Conservation (phyloP, 2,329 filamentous ascomycete genomes). For the Zalaria obscura region DNA sequence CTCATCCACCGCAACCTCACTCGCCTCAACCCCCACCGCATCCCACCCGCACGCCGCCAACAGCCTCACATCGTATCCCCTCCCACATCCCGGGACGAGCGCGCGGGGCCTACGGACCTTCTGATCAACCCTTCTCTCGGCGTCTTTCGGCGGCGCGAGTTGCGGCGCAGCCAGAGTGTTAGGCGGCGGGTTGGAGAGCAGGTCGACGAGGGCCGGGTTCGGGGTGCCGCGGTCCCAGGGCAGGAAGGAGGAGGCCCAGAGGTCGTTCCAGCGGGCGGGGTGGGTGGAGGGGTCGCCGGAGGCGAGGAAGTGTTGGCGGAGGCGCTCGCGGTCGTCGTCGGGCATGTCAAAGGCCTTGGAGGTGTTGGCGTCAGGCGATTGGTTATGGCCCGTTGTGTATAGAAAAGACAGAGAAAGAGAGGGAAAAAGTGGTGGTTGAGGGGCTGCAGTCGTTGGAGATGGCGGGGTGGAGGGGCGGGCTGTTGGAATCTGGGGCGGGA, state of each 20-base stretch:
- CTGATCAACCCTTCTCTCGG: background rate
- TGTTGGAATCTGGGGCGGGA: too few species aligned
- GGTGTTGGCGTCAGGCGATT: too few species aligned
- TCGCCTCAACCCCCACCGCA: slow-evolving; percentile 59
- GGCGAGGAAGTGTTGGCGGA: slow-evolving; percentile 11
- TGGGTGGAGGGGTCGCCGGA: slow-evolving; percentile 17
- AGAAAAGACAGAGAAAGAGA: too few species aligned
- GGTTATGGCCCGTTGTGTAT: too few species aligned
- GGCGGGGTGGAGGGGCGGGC: too few species aligned
- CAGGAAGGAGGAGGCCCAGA: slow-evolving; percentile 41
- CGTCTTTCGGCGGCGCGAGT: slow-evolving; percentile 7
- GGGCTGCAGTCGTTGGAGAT: too few species aligned
- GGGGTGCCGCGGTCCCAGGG: slow-evolving; percentile 46
- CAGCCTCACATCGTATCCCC: slow-evolving; percentile 67
- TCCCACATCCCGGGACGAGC: slow-evolving; percentile 69
- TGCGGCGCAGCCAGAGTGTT: slow-evolving; percentile 11
- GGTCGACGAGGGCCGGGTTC: slow-evolving; percentile 45
- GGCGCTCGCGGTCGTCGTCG: slow-evolving; percentile 9
- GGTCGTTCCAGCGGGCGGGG: slow-evolving; percentile 35
- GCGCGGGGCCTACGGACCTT: slow-evolving; percentile 35
- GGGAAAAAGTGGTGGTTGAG: too few species aligned
- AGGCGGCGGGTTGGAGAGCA: slow-evolving; percentile 21
- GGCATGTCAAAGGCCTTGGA: too few species aligned
- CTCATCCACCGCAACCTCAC: slow-evolving; percentile 32
- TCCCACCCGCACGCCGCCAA: slow-evolving; percentile 65